phyloP scores from a whole-genome alignment of 139 green algal species.

The Gonium pectorale region DNA sequence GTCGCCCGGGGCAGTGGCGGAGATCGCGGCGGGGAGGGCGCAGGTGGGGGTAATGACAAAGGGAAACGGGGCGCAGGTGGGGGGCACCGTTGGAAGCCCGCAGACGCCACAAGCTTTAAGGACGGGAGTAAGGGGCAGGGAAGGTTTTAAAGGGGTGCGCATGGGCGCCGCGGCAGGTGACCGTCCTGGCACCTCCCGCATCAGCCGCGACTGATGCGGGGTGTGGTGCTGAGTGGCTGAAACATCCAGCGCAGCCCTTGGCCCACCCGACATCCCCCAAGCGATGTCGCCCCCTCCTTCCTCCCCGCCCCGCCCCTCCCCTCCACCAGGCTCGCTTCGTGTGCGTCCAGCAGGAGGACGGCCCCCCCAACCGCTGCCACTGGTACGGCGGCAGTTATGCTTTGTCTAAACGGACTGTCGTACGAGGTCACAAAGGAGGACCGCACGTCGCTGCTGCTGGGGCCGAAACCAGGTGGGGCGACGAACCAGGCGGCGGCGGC shows the following conservation, averaged over 20 bases:
- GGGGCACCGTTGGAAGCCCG: no score
- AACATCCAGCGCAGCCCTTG: no score
- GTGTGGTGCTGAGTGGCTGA: no score
- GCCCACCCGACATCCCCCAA: no score
- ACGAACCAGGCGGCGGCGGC: no score
- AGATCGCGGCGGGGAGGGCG: background rate
- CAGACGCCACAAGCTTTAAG: no score
- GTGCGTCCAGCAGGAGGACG: constrained; percentile 20
- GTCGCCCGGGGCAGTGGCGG: background rate
- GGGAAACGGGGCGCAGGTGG: no score
- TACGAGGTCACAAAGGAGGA: constrained; percentile 29
- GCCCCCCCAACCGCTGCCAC: constrained; percentile 8
- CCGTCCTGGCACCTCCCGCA: no score
- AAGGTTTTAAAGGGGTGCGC: background rate
- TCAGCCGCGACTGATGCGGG: no score
- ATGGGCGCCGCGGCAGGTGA: background rate
- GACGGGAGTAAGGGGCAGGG: background rate
- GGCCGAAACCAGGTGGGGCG: constrained; percentile 22
- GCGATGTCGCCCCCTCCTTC: no score
- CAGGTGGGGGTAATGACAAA: constrained; percentile 33
- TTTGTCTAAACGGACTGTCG: constrained; percentile 13
- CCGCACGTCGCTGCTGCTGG: constrained; percentile 31
- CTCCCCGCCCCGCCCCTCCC: background rate
- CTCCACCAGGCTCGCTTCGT: constrained; percentile 24
- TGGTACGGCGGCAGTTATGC: constrained; percentile 27